Evolutionary conservation across 1,139 yeast species (phyloP).

Genomic region (Magnusiomyces suaveolens): DNA sequence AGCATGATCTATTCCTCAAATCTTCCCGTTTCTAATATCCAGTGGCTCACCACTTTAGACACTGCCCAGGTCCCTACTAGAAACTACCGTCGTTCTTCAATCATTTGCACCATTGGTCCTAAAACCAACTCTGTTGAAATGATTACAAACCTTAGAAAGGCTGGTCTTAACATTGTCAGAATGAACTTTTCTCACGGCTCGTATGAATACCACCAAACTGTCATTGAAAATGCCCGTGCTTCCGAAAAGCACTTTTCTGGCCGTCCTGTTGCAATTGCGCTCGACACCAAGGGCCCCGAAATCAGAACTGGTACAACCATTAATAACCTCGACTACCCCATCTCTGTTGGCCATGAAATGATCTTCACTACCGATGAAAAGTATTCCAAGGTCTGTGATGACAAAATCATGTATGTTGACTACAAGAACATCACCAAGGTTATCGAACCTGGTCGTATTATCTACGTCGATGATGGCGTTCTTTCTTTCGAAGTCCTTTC

Average conservation of each 20-base stretch:
- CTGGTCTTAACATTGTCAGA: slow-evolving; percentile 94
- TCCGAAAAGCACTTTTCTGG: slow-evolving; percentile 87
- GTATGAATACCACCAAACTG: slow-evolving; percentile 93
- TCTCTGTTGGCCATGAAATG: slow-evolving; percentile 81
- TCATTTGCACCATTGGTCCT: slow-evolving; percentile 97
- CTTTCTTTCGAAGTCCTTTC: slow-evolving; percentile 87
- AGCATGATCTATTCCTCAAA: slow-evolving; percentile 27
- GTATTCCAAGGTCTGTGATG: slow-evolving; percentile 63
- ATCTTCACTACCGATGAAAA: slow-evolving; percentile 82
- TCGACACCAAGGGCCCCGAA: slow-evolving; percentile 99
- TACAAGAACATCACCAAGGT: slow-evolving; percentile 95
- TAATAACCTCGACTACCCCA: slow-evolving; percentile 70
- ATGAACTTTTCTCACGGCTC: slow-evolving; percentile 99
- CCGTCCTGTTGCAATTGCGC: slow-evolving; percentile 95
- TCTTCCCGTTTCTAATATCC: slow-evolving; percentile 36
- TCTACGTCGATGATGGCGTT: slow-evolving; percentile 96
- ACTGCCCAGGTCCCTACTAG: slow-evolving; percentile 70
- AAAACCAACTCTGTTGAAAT: slow-evolving; percentile 86
- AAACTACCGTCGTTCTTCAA: slow-evolving; percentile 86
- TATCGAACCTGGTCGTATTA: slow-evolving; percentile 74
- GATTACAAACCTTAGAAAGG: slow-evolving; percentile 81
- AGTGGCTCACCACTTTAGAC: slow-evolving; percentile 82
- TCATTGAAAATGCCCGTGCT: slow-evolving; percentile 89
- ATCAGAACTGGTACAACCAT: slow-evolving; percentile 95
- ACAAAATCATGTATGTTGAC: slow-evolving; percentile 77